These are phyloP conservation scores for Pleurotus citrinopileatus DNA, from an alignment of 768 basidiomycete species.

Conservation along the genomic window DNA sequence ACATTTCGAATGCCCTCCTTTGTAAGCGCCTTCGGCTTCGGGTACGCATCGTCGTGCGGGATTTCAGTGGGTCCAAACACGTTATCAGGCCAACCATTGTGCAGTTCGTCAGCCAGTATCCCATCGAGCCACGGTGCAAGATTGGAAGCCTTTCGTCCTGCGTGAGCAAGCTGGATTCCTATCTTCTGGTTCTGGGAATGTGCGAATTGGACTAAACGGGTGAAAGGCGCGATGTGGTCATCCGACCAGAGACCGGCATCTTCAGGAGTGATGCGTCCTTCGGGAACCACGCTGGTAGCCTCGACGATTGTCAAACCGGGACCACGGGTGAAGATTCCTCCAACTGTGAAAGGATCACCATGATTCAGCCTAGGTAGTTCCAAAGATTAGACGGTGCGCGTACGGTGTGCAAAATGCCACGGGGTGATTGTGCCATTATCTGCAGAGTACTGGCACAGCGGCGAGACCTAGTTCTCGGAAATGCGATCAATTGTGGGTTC, in stretches of 20 bases:
- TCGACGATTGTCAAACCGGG: slow-evolving; percentile 63
- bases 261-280: slow-evolving; percentile 66
- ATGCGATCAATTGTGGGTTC: neutral
- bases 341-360: slow-evolving; percentile 31
- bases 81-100: slow-evolving; percentile 50
- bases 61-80: slow-evolving; percentile 59
- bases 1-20: slow-evolving; percentile 54
- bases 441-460: slow-evolving; percentile 60
- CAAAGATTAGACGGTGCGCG: slow-evolving; percentile 26
- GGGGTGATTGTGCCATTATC: slow-evolving; percentile 47
- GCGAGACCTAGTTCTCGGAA: slow-evolving; percentile 36
- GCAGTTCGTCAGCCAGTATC: slow-evolving; percentile 28
- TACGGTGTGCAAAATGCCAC: slow-evolving; percentile 64
- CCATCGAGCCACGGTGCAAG: slow-evolving; percentile 57
- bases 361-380: slow-evolving; percentile 9
- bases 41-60: slow-evolving; percentile 37
- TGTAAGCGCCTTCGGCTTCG: slow-evolving; percentile 55
- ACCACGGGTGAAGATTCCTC: slow-evolving; percentile 48
- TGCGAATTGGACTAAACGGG: slow-evolving; percentile 64
- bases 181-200: slow-evolving; percentile 69
- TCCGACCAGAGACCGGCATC: slow-evolving; percentile 67
- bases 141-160: slow-evolving; percentile 72
- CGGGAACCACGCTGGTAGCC: slow-evolving; percentile 59
- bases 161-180: slow-evolving; percentile 74
- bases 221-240: slow-evolving; percentile 43